These are phyloP conservation scores for Solanum clarkiae DNA, from an alignment of 257 asterid genomes.

Conservation along the genomic window DNA sequence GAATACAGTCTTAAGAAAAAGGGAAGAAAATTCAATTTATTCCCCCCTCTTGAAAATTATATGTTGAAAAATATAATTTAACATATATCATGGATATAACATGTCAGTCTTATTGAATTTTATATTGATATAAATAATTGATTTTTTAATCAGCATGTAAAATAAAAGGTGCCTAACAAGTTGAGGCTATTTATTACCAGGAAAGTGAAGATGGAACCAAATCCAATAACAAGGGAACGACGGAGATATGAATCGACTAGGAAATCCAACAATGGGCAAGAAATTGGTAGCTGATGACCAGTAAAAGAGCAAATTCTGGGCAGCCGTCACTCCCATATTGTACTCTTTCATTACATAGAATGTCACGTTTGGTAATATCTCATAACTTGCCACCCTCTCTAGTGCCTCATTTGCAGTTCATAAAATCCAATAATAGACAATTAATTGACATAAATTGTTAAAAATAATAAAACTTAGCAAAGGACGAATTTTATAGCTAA, in stretches of 20 bases:
- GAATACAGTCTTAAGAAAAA: too few species aligned
- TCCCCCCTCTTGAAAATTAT: too few species aligned
- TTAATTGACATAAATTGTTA: too few species aligned
- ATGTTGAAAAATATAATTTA: too few species aligned
- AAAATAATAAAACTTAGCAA: too few species aligned
- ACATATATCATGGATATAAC: too few species aligned
- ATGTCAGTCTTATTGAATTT: too few species aligned
- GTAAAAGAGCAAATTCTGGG: constrained; percentile 25
- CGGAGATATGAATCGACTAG: constrained; percentile 60
- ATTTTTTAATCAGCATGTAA: too few species aligned
- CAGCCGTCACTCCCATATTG: constrained; percentile 26
- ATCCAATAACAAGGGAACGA: constrained; percentile 41
- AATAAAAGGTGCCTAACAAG: too few species aligned
- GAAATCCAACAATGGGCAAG: constrained; percentile 43
- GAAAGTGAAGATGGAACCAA: constrained; percentile 46
- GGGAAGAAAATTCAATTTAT: too few species aligned
- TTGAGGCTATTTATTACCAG: constrained; percentile 19
- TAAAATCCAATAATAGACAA: background rate
- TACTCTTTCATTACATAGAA: constrained; percentile 46
- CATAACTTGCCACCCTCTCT: constrained; percentile 55
- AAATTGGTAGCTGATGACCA: constrained; percentile 65
- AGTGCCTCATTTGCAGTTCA: constrained; percentile 47
- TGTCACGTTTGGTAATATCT: constrained; percentile 47
- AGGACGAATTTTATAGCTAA: background rate
- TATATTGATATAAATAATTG: too few species aligned